phyloP scores from a whole-genome alignment of 768 basidiomycete genomes.

The Pholiota microspora region DNA sequence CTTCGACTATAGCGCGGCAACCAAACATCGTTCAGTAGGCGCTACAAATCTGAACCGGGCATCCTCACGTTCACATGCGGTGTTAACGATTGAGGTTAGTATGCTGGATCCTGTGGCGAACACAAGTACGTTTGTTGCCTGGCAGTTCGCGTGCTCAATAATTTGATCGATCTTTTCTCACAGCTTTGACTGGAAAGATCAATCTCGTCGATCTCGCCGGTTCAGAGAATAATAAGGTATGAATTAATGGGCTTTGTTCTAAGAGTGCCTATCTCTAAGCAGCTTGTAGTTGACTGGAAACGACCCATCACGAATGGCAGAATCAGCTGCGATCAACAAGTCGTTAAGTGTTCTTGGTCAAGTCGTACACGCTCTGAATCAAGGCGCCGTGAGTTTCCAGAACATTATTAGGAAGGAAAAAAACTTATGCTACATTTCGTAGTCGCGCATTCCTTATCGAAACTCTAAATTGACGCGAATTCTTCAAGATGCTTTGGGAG shows the following conservation, averaged over 20 bases:
- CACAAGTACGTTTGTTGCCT: slow-evolving; percentile 41
- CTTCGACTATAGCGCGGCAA: slow-evolving; percentile 49
- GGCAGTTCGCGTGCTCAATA: not conserved
- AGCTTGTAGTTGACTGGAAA: slow-evolving; percentile 69
- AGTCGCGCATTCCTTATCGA: slow-evolving; percentile 85
- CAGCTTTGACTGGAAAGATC: slow-evolving; percentile 73
- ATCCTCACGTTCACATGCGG: slow-evolving; percentile 88
- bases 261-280: not conserved
- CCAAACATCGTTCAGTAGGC: slow-evolving; percentile 79
- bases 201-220: slow-evolving; percentile 90
- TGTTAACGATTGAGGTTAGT: slow-evolving; percentile 71
- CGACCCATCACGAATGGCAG: slow-evolving; percentile 82
- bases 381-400: slow-evolving; percentile 53
- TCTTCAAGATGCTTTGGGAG: slow-evolving; percentile 88
- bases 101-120: slow-evolving; percentile 52
- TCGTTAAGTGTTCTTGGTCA: slow-evolving; percentile 84
- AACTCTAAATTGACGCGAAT: slow-evolving; percentile 88
- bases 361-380: slow-evolving; percentile 83
- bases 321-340: slow-evolving; percentile 88
- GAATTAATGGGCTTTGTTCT: not conserved
- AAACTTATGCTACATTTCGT: slow-evolving; percentile 7
- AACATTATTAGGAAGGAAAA: not conserved
- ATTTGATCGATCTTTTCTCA: not conserved
- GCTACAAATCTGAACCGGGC: slow-evolving; percentile 81
- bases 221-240: slow-evolving; percentile 85